A percentile compares a stretch with the other conserved stretches of the same genome.
These are phyloP conservation scores for Pyrus communis DNA, from an alignment of 306 rosid species.

Conservation along the genomic window DNA sequence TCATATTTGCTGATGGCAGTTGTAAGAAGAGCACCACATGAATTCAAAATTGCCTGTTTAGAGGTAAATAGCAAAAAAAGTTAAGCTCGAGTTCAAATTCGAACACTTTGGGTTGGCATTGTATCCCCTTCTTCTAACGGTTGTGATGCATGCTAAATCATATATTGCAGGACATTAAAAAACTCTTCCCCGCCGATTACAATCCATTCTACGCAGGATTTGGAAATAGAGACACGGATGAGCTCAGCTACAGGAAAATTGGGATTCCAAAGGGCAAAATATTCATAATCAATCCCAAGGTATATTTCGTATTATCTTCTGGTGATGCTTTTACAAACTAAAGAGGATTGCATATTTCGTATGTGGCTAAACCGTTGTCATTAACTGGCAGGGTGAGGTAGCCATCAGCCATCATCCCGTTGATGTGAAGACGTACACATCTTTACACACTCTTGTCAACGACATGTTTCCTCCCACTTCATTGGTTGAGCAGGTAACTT, in stretches of 20 bases:
- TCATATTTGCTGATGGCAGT: conserved; percentile 40
- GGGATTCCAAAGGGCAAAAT: conserved; percentile 98
- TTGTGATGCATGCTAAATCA: neutral
- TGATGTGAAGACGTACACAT: conserved; percentile 83
- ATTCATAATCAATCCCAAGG: conserved; percentile 97
- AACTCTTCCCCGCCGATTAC: conserved; percentile 83
- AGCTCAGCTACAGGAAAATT: conserved; percentile 85
- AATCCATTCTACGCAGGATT: conserved; percentile 97
- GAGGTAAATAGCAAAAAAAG: conserved; percentile 49
- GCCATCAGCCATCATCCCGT: conserved; percentile 78
- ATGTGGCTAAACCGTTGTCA: neutral
- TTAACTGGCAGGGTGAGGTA: conserved; percentile 74
- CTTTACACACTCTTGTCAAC: conserved; percentile 87
- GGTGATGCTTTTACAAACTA: neutral
- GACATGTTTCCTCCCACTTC: conserved; percentile 99
- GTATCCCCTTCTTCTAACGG: neutral
- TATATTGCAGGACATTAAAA: conserved; percentile 70
- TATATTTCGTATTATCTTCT: conserved; percentile 10
- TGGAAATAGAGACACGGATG: conserved; percentile 97
- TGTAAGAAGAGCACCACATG: conserved; percentile 97
- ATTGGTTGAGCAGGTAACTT: conserved; percentile 74
- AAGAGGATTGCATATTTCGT: neutral
- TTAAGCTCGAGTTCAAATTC: neutral
- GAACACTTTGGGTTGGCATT: conserved; percentile 2
- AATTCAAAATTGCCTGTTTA: conserved; percentile 95